Conservation (phyloP, 2,329 filamentous ascomycete species). For the Neofusicoccum ribis region DNA sequence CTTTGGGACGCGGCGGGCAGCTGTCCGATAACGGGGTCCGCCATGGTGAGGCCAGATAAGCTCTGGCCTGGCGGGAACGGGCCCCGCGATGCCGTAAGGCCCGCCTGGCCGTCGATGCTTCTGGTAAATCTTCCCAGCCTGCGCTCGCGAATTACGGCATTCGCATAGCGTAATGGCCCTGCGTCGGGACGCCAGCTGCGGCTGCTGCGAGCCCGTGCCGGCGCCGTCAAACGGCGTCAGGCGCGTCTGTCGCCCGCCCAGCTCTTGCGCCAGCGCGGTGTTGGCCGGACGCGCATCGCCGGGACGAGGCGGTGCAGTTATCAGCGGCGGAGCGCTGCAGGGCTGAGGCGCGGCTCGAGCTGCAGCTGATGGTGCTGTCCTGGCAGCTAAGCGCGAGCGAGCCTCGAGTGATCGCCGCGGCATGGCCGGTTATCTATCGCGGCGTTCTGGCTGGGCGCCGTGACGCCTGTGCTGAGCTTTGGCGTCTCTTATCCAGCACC, state of each 20-base stretch:
- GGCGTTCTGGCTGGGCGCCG: not conserved
- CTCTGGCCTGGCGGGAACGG: not conserved
- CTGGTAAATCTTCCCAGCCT: constrained; percentile 4
- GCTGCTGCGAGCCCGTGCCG: not conserved
- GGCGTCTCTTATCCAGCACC: not conserved
- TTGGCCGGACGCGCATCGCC: not conserved
- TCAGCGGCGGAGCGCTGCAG: too few species aligned
- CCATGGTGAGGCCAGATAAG: constrained; percentile 6
- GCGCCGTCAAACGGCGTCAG: not conserved
- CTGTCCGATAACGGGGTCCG: constrained; percentile 10
- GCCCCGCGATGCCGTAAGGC: constrained; percentile 1
- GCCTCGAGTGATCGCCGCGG: constrained; percentile 1
- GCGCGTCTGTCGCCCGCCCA: not conserved
- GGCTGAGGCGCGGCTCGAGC: constrained; percentile 3
- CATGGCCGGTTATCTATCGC: not conserved
- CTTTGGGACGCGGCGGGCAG: not conserved
- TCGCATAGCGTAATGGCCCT: constrained; percentile 13
- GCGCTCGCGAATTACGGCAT: not conserved
- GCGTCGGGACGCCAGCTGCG: not conserved
- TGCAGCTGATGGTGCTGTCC: not conserved
- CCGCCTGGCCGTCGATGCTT: constrained; percentile 1
- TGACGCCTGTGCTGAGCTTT: not conserved
- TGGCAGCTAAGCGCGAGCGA: not conserved
- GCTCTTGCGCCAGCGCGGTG: not conserved
- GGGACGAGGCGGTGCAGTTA: not conserved